A percentile compares a stretch with the other conserved stretches of the same genome.
These are phyloP conservation scores for Pseudonitzschia delicatissima DNA, from an alignment of 108 stramenopile genomes.

Conservation along the genomic window DNA sequence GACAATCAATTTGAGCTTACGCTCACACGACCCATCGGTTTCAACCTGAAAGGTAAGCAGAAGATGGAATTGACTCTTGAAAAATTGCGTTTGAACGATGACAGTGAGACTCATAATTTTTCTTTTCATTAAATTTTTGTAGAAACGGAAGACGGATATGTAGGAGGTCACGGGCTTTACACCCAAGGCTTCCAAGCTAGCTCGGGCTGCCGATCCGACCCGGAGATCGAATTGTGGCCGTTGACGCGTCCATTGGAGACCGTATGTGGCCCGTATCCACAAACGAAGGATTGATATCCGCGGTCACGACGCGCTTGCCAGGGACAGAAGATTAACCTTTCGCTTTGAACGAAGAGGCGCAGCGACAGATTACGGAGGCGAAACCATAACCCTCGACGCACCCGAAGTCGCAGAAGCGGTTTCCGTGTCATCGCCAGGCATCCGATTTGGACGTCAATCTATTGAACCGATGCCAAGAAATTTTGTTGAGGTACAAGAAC, in stretches of 20 bases:
- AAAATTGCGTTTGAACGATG: not conserved
- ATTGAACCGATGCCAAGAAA: constrained; percentile 62
- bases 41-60: constrained; percentile 70
- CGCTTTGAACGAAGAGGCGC: constrained; percentile 51
- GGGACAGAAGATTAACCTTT: constrained; percentile 70
- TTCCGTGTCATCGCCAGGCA: not conserved
- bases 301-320: constrained; percentile 74
- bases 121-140: not conserved
- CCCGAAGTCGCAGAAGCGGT: not conserved
- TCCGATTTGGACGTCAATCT: constrained; percentile 28
- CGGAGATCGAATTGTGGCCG: constrained; percentile 76
- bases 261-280: constrained; percentile 85
- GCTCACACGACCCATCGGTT: constrained; percentile 67
- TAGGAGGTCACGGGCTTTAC: constrained; percentile 69
- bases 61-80: not conserved
- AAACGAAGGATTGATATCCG: constrained; percentile 77
- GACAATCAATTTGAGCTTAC: constrained; percentile 63
- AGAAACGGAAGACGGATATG: constrained; percentile 81
- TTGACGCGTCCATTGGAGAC: constrained; percentile 71
- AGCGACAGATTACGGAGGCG: not conserved
- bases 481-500: constrained; percentile 60
- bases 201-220: constrained; percentile 50
- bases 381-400: not conserved
- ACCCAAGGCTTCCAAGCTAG: constrained; percentile 56
- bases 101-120: no score